These are phyloP conservation scores for Fusarium papillatum DNA, from an alignment of 2,329 filamentous ascomycete genomes.

Conservation along the genomic window DNA sequence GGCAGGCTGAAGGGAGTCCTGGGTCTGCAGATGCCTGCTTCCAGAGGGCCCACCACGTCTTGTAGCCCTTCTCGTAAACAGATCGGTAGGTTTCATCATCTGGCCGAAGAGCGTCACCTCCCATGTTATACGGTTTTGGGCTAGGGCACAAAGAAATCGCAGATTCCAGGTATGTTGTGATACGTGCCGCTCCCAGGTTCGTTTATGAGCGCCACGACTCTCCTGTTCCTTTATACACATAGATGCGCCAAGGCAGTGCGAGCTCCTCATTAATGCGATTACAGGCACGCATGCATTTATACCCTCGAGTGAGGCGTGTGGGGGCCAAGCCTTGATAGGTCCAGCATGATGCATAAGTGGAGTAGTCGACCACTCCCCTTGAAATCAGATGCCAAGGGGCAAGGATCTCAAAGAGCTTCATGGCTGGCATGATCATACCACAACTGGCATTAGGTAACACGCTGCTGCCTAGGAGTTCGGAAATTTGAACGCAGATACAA, in stretches of 20 bases:
- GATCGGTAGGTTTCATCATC: constrained; percentile 5
- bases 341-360: too few relatives aligned
- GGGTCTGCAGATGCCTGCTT: not conserved
- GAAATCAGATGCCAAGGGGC: too few relatives aligned
- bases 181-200: not conserved
- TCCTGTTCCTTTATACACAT: not conserved
- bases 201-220: not conserved
- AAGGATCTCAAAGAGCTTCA: not conserved
- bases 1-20: constrained; percentile 3
- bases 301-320: not conserved
- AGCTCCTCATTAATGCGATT: not conserved
- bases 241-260: not conserved
- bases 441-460: too few relatives aligned
- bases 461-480: too few relatives aligned
- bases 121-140: not conserved
- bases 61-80: constrained; percentile 14
- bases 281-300: not conserved
- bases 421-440: too few relatives aligned
- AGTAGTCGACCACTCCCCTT: too few relatives aligned
- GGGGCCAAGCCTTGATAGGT: not conserved
- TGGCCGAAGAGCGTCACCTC: not conserved
- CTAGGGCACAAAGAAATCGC: not conserved
- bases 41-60: constrained; percentile 10
- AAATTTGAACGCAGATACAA: too few relatives aligned
- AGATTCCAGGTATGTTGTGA: not conserved